Evolutionary conservation across 768 basidiomycete species (phyloP), one percentile per base, ranked within the genome.

Genomic region (Dendrothele bispora): DNA sequence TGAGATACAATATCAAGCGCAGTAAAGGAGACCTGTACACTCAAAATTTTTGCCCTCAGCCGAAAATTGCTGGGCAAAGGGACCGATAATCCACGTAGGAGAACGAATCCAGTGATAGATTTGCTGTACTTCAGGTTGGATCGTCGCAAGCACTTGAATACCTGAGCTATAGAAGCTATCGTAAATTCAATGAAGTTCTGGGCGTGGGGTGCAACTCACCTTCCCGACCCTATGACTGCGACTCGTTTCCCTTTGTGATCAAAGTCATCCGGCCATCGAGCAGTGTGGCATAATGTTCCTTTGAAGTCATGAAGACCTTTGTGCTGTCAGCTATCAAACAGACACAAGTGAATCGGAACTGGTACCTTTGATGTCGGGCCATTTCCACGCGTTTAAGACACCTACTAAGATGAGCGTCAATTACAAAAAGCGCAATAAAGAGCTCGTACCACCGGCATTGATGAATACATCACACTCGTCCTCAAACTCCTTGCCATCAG

Each of bases 261-360:
- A 10, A 65, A 63, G 17, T 63, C 63, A 4, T 68, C 66, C 39
- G 68, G 70, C 72, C 77, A 79, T 1, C 66, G 55, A 1, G 78
- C 79, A 4, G 74, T 73, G 55, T 83, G 80, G 2, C 74, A 60
- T 29, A 79, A 55, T 37, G 57, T 62, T n/a, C 80, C 80, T 55
- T 70, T 69, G 62, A 74, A 83, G 10, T 64, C 61, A 32, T 71
- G 54, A 17, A 79, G 48, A 4, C 78, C 46, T 47, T 18, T 21
- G 15, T 24, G 24, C 32, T 11, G 11, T 7, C 14, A 30, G 20
- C 7, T 12, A 24, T n/a, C n/a, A 29, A n/a, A n/a, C 22, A 10
- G 20, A 30, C 5, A 18, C n/a, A 15, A 14, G 29, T n/a, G n/a
- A 7, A 4, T 36, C 6, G 14, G 22, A 1, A 22, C 14, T 29